A percentile compares a stretch with the other conserved stretches of the same genome.
Conservation (phyloP, 2,329 filamentous ascomycete genomes). For the Pseudogymnoascus sp. region DNA sequence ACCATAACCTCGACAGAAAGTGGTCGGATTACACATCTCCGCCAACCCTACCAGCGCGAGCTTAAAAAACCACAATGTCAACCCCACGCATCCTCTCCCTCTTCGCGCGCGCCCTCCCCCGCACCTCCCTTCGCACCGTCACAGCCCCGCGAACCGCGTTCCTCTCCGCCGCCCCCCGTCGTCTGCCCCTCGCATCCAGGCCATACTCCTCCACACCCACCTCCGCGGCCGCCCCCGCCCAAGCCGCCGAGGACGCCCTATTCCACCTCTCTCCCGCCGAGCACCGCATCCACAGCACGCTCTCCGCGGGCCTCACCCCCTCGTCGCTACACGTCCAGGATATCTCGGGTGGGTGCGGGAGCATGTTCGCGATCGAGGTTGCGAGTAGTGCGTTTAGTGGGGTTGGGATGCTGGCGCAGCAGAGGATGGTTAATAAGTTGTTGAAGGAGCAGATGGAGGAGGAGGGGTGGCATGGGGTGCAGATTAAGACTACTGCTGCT, state of each 20-base stretch:
- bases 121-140: neutral
- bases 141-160: neutral
- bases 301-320: neutral
- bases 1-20: neutral
- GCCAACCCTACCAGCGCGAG: neutral
- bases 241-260: constrained; percentile 39
- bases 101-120: neutral
- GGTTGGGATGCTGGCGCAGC: constrained; percentile 68
- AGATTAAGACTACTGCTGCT: constrained; percentile 57
- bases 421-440: constrained; percentile 69
- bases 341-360: constrained; percentile 75
- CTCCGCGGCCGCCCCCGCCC: neutral
- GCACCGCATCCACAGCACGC: neutral
- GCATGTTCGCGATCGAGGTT: constrained; percentile 81
- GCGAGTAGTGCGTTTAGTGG: constrained; percentile 65
- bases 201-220: neutral
- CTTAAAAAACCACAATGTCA: neutral
- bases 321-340: constrained; percentile 59
- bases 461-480: constrained; percentile 75
- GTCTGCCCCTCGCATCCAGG: neutral
- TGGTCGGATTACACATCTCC: neutral
- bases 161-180: neutral
- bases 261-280: constrained; percentile 21
- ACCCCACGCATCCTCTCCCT: neutral
- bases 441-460: constrained; percentile 59